phyloP scores from a whole-genome alignment of 306 rosid genomes.

The Corylus avellana region DNA sequence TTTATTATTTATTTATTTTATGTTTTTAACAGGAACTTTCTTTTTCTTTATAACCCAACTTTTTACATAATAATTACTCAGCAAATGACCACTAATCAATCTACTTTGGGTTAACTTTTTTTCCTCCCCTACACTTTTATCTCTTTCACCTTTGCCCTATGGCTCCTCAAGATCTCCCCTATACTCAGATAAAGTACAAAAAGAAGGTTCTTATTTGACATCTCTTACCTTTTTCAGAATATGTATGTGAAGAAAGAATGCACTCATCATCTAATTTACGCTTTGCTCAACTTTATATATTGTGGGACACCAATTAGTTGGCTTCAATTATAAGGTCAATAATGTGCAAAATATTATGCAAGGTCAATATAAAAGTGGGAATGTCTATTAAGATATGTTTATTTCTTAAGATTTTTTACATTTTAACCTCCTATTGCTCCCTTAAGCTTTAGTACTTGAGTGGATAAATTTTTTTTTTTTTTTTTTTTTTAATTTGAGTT shows the following conservation, averaged over 20 bases:
- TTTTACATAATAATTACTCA: conserved; percentile 68
- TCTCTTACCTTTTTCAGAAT: conserved; percentile 41
- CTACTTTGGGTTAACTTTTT: conserved; percentile 41
- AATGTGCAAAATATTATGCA: neutral
- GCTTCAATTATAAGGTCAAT: conserved; percentile 39
- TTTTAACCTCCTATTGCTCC: too few species aligned
- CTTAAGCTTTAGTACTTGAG: too few species aligned
- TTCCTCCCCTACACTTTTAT: conserved; percentile 23
- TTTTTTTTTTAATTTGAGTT: too few species aligned
- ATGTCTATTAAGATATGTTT: neutral
- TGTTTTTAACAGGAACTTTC: neutral
- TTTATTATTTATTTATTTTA: neutral
- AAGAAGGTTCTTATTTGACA: conserved; percentile 41
- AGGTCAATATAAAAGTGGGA: neutral
- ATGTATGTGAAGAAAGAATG: conserved; percentile 35
- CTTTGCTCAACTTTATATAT: neutral
- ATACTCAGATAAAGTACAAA: conserved; percentile 19
- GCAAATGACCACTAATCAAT: conserved; percentile 41
- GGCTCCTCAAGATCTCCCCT: conserved; percentile 40
- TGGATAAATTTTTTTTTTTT: too few species aligned
- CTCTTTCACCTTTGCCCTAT: conserved; percentile 45
- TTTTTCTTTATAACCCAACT: conserved; percentile 55
- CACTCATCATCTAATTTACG: conserved; percentile 33
- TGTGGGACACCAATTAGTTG: conserved; percentile 17
- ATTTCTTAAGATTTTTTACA: neutral